Percentiles rank a stretch among this genome's conserved stretches.
These are phyloP conservation scores for Paramyrothecium roridum DNA, from an alignment of 2,329 filamentous ascomycete genomes.

Conservation along the genomic window DNA sequence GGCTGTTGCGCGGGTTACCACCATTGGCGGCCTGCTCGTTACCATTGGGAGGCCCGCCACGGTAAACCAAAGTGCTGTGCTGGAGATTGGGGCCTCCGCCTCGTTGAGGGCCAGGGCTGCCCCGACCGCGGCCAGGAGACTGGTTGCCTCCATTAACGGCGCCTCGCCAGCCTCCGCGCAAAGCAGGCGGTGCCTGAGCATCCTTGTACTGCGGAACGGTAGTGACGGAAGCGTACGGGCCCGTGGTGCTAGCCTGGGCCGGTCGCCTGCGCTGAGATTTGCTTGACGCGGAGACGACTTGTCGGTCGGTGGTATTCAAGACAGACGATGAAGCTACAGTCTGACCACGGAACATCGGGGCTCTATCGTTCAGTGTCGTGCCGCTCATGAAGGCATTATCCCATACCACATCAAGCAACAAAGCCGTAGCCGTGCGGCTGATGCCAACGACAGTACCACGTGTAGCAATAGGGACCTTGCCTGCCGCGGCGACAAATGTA, in stretches of 20 bases:
- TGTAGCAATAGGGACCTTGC: constrained; percentile 90
- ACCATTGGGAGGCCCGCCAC: constrained; percentile 30
- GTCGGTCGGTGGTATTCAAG: constrained; percentile 79
- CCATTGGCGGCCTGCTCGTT: constrained; percentile 24
- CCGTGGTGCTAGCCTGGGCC: constrained; percentile 45
- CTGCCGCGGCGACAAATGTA: constrained; percentile 87
- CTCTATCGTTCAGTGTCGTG: constrained; percentile 84
- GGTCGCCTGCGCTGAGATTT: constrained; percentile 48
- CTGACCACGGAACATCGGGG: constrained; percentile 89
- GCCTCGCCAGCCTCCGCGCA: constrained; percentile 56
- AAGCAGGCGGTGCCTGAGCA: constrained; percentile 49
- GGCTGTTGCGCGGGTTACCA: constrained; percentile 12
- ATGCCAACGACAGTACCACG: constrained; percentile 93
- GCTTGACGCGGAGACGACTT: constrained; percentile 69
- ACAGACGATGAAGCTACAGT: constrained; percentile 87
- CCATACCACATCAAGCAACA: constrained; percentile 88
- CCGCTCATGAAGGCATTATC: constrained; percentile 97
- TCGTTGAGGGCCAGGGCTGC: constrained; percentile 33
- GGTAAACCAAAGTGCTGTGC: constrained; percentile 52
- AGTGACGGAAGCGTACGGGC: constrained; percentile 51
- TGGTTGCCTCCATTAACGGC: constrained; percentile 46
- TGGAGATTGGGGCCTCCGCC: constrained; percentile 40
- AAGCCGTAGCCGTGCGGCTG: constrained; percentile 78
- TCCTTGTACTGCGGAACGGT: constrained; percentile 61
- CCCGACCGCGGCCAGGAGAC: constrained; percentile 34